phyloP scores from a whole-genome alignment of 805 yeast species.

The Maudiozyma serrabonitensis region DNA sequence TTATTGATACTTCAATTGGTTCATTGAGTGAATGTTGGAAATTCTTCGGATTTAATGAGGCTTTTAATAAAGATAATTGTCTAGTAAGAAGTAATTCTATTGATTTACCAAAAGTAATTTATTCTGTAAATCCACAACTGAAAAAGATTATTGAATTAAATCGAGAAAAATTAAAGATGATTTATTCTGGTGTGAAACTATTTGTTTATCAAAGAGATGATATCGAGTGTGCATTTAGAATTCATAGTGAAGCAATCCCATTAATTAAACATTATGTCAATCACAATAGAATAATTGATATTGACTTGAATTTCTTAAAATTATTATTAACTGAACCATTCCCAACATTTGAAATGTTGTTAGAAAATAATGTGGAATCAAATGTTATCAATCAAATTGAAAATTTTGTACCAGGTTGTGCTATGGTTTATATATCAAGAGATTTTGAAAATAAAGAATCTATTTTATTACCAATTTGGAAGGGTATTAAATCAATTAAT shows the following conservation, averaged over 20 bases:
- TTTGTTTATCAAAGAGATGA: slow-evolving; percentile 82
- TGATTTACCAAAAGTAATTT: slow-evolving; percentile 84
- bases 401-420: slow-evolving; percentile 66
- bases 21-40: slow-evolving; percentile 72
- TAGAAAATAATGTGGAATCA: slow-evolving; percentile 41
- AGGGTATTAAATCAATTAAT: slow-evolving; percentile 72
- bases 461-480: slow-evolving; percentile 82
- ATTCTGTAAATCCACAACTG: slow-evolving; percentile 75
- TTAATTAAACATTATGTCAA: slow-evolving; percentile 55
- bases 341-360: slow-evolving; percentile 59
- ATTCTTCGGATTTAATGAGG: slow-evolving; percentile 66
- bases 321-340: slow-evolving; percentile 63
- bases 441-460: slow-evolving; percentile 45
- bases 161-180: slow-evolving; percentile 73
- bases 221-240: slow-evolving; percentile 79
- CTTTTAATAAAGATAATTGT: slow-evolving; percentile 61
- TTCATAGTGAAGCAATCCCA: slow-evolving; percentile 78
- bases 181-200: slow-evolving; percentile 85
- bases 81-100: slow-evolving; percentile 93
- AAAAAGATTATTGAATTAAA: slow-evolving; percentile 57
- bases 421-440: slow-evolving; percentile 62
- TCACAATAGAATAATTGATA: slow-evolving; percentile 47
- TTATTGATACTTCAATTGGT: slow-evolving; percentile 56
- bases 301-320: slow-evolving; percentile 51
- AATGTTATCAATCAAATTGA: slow-evolving; percentile 46